Conservation (phyloP, 176 grass and related monocot genomes). For the Oropetium thomaeum region DNA sequence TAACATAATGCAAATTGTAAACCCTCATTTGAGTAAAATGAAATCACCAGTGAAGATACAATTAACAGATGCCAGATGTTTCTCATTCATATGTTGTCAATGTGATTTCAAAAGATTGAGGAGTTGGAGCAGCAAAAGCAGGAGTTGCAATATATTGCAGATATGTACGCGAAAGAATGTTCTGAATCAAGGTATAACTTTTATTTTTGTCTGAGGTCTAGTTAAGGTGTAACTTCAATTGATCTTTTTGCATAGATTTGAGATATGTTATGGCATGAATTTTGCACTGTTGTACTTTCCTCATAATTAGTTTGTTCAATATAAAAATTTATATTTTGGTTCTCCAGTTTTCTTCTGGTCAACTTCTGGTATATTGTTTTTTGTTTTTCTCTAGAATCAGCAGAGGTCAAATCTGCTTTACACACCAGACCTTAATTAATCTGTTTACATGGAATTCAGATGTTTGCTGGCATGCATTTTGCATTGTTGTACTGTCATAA, state of each 20-base stretch:
- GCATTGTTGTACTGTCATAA: not conserved
- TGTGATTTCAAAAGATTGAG: conserved; percentile 64
- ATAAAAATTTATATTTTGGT: not conserved
- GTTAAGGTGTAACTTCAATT: not conserved
- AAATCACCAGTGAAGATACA: conserved; percentile 2
- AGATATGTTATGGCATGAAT: not conserved
- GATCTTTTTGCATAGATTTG: conserved; percentile 17
- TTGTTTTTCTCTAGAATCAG: not conserved
- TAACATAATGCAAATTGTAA: not conserved
- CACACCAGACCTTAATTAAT: not conserved
- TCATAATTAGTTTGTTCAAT: not conserved
- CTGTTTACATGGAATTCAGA: conserved; percentile 1
- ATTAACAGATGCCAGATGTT: not conserved
- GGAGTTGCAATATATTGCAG: conserved; percentile 73
- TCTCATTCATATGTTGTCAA: conserved; percentile 23
- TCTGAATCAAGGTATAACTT: conserved; percentile 65
- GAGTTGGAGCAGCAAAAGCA: conserved; percentile 77
- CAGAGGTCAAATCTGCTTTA: conserved; percentile 3
- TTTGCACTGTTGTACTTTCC: not conserved
- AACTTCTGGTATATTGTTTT: not conserved
- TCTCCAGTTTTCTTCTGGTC: not conserved
- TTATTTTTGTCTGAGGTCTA: no score
- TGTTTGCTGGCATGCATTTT: conserved; percentile 3
- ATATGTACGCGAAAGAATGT: conserved; percentile 79
- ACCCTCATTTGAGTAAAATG: not conserved